Base-by-base conservation (phyloP, 1,284 basidiomycete species). In the Psilocybe mexicana region DNA sequence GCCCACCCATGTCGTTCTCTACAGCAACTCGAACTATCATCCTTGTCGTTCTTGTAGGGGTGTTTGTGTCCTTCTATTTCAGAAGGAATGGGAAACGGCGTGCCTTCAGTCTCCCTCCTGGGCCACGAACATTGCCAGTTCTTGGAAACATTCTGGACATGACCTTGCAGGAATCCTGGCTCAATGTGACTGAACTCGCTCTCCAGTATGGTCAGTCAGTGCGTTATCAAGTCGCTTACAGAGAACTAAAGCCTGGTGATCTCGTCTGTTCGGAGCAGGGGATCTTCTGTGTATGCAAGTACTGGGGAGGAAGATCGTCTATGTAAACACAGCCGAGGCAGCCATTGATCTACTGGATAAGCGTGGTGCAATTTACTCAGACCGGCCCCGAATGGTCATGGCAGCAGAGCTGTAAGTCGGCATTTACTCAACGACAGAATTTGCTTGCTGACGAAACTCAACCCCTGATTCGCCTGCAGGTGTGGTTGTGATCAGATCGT, bases 271-370 rank as follows among this genome's bases (percentile, higher is more conserved):
- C 11, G 4, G 38, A 40, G n/a, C n/a, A 40, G 38, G 38, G 38
- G 38, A 40, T 12, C 4, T 40, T 8, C 6, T 40, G n/a, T 40
- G 58, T n/a, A 40, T 40, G 38, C 38, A n/a, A n/a, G 38, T 40
- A 3, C 38, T 40, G 11, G 38, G 56, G 1, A 60, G 43, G 11
- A 49, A 54, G 11, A 55, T 60, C 12, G 52, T 59, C 14, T 40
- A 58, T 24, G 30, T 62, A 1, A 62, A 61, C 18, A 57, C 57
- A 28, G 24, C 42, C 12, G 45, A 59, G 25, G 59, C 54, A 2
- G 59, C 57, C 12, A 45, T 40, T 24, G 59, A 63, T 36, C 59
- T 63, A 6, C 48, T 63, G 10, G 59, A 61, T n/a, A 63, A 54
- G 42, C 55, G 61, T 3, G 58, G 56, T 12, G 44, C 59, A 14